Conservation (phyloP, 148 eudicot genomes). For the Heliamphora exappendiculata region DNA sequence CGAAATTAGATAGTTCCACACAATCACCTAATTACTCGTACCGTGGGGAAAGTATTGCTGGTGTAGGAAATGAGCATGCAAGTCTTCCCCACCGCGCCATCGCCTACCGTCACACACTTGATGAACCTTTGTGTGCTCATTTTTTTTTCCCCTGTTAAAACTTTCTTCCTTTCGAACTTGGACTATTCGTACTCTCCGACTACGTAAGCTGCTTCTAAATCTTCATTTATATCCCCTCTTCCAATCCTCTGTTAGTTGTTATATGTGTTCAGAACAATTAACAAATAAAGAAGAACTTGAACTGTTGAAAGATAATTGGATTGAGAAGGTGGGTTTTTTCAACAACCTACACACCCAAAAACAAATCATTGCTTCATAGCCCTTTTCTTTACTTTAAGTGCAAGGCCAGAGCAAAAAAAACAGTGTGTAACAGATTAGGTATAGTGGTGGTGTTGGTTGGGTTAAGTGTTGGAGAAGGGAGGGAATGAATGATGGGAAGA, state of each 20-base stretch:
- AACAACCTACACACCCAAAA: background rate
- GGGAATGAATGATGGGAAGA: background rate
- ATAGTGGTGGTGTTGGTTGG: conserved; percentile 31
- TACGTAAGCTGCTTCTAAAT: background rate
- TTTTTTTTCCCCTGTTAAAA: background rate
- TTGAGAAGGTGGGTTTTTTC: conserved; percentile 2
- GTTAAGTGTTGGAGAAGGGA: conserved; percentile 33
- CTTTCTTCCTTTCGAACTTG: background rate
- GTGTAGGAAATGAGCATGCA: conserved; percentile 46
- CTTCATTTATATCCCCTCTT: background rate
- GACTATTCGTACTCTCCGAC: background rate
- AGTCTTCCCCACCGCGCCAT: conserved; percentile 45
- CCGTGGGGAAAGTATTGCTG: conserved; percentile 43
- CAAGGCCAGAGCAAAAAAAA: conserved; percentile 15
- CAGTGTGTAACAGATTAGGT: conserved; percentile 19
- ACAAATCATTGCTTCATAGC: conserved; percentile 13
- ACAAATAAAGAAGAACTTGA: background rate
- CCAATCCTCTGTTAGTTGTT: background rate
- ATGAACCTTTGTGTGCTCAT: conserved; percentile 34
- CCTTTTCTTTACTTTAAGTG: conserved; percentile 27
- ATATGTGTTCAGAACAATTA: background rate
- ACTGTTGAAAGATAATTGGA: background rate
- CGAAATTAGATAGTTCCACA: background rate
- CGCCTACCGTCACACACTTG: conserved; percentile 44
- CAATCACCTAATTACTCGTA: background rate